Conservation (phyloP, 805 yeast species). For the Komagataella phaffii region DNA sequence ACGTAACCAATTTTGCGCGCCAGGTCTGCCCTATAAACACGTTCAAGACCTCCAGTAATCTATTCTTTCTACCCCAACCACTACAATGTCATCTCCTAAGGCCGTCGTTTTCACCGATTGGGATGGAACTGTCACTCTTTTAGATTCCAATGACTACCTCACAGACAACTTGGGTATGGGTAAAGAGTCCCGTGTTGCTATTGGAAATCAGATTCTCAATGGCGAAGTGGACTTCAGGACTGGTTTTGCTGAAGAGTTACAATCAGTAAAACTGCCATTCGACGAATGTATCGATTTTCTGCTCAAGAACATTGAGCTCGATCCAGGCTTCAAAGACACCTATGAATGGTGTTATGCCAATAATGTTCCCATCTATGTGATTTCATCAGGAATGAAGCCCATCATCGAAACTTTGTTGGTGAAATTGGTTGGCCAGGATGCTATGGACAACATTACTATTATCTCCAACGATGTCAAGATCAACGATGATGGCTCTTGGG, state of each 20-base stretch:
- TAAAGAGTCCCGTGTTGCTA: conserved; percentile 40
- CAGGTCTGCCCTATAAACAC: neutral
- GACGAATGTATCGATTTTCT: conserved; percentile 68
- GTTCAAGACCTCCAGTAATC: neutral
- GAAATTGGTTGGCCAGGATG: conserved; percentile 66
- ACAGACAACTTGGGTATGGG: conserved; percentile 91
- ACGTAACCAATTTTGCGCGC: neutral
- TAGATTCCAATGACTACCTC: conserved; percentile 81
- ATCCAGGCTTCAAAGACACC: conserved; percentile 80
- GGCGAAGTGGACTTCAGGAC: conserved; percentile 64
- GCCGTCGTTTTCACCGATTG: conserved; percentile 94
- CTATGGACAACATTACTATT: conserved; percentile 60
- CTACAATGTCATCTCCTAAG: conserved; percentile 1
- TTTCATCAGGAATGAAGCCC: conserved; percentile 90
- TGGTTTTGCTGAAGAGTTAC: conserved; percentile 77
- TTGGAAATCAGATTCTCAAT: conserved; percentile 62
- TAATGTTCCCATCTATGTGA: conserved; percentile 73
- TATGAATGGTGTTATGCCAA: conserved; percentile 65
- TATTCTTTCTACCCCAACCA: neutral
- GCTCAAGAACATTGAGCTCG: conserved; percentile 56
- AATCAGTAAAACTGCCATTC: conserved; percentile 62
- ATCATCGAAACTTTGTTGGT: conserved; percentile 68
- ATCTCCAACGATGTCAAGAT: conserved; percentile 64
- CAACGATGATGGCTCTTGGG: conserved; percentile 55
- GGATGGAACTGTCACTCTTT: conserved; percentile 95